Conservation (phyloP, 1,284 basidiomycete species). For the Fistulina hepatica region DNA sequence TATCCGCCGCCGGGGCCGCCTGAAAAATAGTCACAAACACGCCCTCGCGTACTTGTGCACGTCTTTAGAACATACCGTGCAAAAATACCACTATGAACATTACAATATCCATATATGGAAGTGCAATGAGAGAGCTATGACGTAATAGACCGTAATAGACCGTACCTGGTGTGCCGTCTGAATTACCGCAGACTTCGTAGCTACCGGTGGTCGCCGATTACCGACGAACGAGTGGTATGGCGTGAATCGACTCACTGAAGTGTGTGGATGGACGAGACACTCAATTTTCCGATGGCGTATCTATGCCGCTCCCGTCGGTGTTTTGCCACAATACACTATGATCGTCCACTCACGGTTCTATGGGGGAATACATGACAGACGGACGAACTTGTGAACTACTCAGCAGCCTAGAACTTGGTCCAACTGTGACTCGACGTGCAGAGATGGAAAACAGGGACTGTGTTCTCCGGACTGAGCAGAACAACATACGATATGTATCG, state of each 20-base stretch:
- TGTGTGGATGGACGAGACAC: slow-evolving; percentile 66
- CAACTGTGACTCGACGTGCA: too few species aligned
- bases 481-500: too few species aligned
- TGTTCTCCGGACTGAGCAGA: too few species aligned
- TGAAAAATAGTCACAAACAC: too few species aligned
- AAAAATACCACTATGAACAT: slow-evolving; percentile 60
- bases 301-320: neutral
- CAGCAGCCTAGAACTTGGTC: too few species aligned
- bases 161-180: slow-evolving; percentile 62
- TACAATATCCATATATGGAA: slow-evolving; percentile 3
- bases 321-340: neutral
- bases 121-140: slow-evolving; percentile 1
- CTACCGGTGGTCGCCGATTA: slow-evolving; percentile 31
- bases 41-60: too few species aligned
- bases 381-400: too few species aligned
- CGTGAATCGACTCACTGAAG: slow-evolving; percentile 51
- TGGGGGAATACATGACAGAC: slow-evolving; percentile 42
- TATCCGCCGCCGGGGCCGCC: slow-evolving; percentile 70
- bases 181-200: slow-evolving; percentile 74
- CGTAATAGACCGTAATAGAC: slow-evolving; percentile 5
- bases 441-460: too few species aligned
- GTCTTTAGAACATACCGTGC: slow-evolving; percentile 46
- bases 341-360: slow-evolving; percentile 30
- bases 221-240: neutral
- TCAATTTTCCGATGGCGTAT: slow-evolving; percentile 54